Conservation (phyloP, 2,329 filamentous ascomycete species). For the Trichoderma aggressivum region DNA sequence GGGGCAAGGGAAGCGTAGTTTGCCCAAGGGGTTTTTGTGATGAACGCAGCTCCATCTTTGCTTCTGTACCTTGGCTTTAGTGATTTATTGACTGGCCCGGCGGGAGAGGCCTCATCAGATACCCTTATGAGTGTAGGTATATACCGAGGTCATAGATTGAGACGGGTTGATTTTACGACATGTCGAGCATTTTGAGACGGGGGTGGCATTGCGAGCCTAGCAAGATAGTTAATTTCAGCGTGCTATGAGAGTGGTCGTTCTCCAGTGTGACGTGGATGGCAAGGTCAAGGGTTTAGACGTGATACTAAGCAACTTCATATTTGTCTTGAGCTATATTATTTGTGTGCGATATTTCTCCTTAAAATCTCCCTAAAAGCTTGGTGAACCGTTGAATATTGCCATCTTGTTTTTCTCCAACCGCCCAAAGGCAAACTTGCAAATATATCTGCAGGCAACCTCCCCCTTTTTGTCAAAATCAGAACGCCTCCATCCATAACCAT, state of each 20-base stretch:
- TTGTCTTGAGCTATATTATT: not conserved
- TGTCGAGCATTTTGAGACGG: not conserved
- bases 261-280: not conserved
- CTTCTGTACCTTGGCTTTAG: conserved; percentile 16
- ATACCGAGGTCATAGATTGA: conserved; percentile 13
- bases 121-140: conserved; percentile 19
- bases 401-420: not conserved
- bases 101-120: conserved; percentile 18
- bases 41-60: conserved; percentile 12
- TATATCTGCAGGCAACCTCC: not conserved
- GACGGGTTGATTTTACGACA: conserved; percentile 1
- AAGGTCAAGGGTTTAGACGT: not conserved
- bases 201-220: not conserved
- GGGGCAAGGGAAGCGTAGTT: not conserved
- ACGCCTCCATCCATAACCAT: not conserved
- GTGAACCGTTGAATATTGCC: not conserved
- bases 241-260: not conserved
- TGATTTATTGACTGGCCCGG: conserved; percentile 17
- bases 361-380: not conserved
- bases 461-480: not conserved
- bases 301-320: not conserved
- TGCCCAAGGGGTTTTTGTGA: not conserved
- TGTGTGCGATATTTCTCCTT: not conserved
- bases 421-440: not conserved
- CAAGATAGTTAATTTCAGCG: not conserved